Percentiles rank a stretch among this genome's conserved stretches.
phyloP scores from a whole-genome alignment of 768 basidiomycete genomes.

The Mrakia frigida region DNA sequence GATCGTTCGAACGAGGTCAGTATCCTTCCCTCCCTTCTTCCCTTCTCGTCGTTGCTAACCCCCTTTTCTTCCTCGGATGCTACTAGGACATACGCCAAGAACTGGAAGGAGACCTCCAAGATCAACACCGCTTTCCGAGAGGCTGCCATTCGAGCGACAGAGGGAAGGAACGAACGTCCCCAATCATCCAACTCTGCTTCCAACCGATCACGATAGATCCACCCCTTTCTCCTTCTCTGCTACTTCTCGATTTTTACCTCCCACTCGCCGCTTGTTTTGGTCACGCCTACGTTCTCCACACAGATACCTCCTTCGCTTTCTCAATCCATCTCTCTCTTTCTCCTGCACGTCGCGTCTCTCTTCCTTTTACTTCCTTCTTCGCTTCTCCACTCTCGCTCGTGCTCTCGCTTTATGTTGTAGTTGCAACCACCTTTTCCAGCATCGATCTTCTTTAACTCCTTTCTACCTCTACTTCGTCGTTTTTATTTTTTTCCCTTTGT shows the following conservation, averaged over 20 bases:
- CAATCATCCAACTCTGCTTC: no score
- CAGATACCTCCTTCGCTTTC: background rate
- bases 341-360: background rate
- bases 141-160: slow-evolving; percentile 17
- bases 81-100: slow-evolving; percentile 13
- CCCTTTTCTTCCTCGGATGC: no score
- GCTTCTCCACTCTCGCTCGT: background rate
- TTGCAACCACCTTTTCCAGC: no score
- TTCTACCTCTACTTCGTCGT: no score
- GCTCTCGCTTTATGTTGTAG: background rate
- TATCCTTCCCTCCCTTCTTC: slow-evolving; percentile 17
- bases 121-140: slow-evolving; percentile 17
- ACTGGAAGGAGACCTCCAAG: slow-evolving; percentile 23
- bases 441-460: no score
- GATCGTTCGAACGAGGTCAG: slow-evolving; percentile 60
- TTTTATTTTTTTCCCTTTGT: no score
- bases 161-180: slow-evolving; percentile 1
- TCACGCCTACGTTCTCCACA: background rate
- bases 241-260: background rate
- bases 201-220: background rate
- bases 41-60: background rate
- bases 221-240: background rate
- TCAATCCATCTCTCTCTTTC: background rate
- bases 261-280: background rate
- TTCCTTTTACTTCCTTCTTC: background rate